These are phyloP conservation scores for Rhynchosporium graminicola DNA, from an alignment of 2,329 filamentous ascomycete genomes.

Conservation along the genomic window DNA sequence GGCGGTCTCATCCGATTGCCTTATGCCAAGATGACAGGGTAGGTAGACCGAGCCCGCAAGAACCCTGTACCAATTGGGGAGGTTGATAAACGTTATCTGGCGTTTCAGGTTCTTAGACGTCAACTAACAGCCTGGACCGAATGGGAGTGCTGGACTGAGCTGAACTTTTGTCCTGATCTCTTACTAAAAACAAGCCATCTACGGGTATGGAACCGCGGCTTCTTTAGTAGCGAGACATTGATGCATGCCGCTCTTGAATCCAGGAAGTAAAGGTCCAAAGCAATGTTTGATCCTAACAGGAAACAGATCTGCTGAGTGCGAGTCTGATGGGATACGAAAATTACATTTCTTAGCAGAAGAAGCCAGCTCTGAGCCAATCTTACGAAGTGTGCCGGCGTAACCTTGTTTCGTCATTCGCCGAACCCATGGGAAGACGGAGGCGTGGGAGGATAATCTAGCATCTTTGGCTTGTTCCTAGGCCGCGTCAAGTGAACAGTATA, in stretches of 20 bases:
- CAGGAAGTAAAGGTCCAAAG: conserved; percentile 4
- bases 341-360: neutral
- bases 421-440: neutral
- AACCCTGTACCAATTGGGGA: conserved; percentile 22
- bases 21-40: neutral
- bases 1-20: conserved; percentile 25
- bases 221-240: too few species aligned
- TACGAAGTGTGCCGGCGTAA: conserved; percentile 2
- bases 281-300: neutral
- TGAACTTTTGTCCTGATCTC: neutral
- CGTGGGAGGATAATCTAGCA: neutral
- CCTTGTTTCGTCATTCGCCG: conserved; percentile 16
- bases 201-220: neutral
- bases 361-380: conserved; percentile 11
- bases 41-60: conserved; percentile 11
- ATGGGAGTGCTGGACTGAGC: conserved; percentile 11
- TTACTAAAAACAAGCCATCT: neutral
- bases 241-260: neutral
- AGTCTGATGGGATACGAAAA: conserved; percentile 1
- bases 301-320: neutral
- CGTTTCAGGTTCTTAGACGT: conserved; percentile 25
- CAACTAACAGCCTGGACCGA: conserved; percentile 17
- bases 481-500: conserved; percentile 12
- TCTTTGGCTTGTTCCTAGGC: conserved; percentile 20
- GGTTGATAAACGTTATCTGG: conserved; percentile 25